Base-by-base conservation (phyloP, 306 rosid species). In the Albizia julibrissin region DNA sequence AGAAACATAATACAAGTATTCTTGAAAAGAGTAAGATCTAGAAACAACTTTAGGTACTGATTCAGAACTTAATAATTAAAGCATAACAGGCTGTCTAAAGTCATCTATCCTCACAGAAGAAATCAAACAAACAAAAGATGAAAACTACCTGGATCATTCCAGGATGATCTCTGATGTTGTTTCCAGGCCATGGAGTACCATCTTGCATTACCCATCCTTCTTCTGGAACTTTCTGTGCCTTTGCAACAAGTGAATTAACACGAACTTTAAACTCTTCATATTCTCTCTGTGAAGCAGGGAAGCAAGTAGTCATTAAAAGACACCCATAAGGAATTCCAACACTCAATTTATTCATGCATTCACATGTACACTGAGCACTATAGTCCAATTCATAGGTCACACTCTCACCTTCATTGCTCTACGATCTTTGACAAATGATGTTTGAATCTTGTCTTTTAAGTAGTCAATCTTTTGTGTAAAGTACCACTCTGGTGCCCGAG, bases 161-260 rank as follows among this genome's bases (percentile, higher is more conserved):
- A 0, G 99, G 98, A 92, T 95, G 99, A 84, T 95, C 99, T 90
- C 98, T 91, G n/a, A 89, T 89, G 82, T 95, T 95, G 87, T 95
- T 95, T 86, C 99, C 99, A 16, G 99, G 99, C 99, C 99, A 95
- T 12, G 99, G 99, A 0, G 99, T 95, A 75, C 99, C 98, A 80
- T 95, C 99, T 89, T 95, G 98, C 98, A 95, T 93, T 76, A 87
- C 90, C 99, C 99, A 95, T 52, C 99, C 99, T 83, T 93, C 99
- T 86, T 95, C 98, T 0, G 99, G 98, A 84, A 93, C 40, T 80
- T 93, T 93, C 15, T 80, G 84, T 10, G 98, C 99, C 90, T 95
- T 95, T 4, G 95, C 89, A 79, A 95, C 99, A 75, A 93, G 90
- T 47, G 87, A 93, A 73, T 95, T 95, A 56, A 95, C 21, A 71